Evolutionary conservation across 768 basidiomycete species (phyloP), one percentile per base, ranked within the genome.

Genomic region (Tephrocybe sp.): DNA sequence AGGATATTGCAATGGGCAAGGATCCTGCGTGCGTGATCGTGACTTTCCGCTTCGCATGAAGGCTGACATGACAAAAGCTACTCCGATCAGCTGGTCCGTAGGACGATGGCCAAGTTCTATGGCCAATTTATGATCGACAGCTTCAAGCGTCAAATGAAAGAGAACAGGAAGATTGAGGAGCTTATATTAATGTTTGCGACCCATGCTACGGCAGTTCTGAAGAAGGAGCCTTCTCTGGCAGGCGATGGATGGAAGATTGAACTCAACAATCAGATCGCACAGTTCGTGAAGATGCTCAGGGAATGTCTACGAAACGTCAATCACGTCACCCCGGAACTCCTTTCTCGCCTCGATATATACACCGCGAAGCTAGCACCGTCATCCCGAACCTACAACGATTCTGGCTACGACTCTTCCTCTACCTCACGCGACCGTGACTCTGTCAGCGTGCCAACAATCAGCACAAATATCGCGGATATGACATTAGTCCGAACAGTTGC

Each of bases 141-240:
- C 31, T 96, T 97, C 74, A 84, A 88, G 49, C 79, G 83, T 28
- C 89, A 94, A 60, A 88, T 98, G 83, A 92, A 92, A 68, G 95
- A 98, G 66, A 95, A 92, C 65, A 81, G 97, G 38, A 97, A 96
- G 72, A 91, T 98, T 31, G 97, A 99, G 70, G 94, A 98, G 55
- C 86, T 99, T 47, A 96, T 99, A 51, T 77, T 99, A 44, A 89
- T 90, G 79, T 98, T 98, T 61, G 95, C 95, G 9, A 90, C 94
- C 1, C 86, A 92, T 44, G 90, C 96, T 3, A 92, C 91, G 2
- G 78, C 82, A 22, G 83, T 91, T 8, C 78, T 98, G 52, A 89
- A 86, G 78, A 97, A 97, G 69, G 92, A 95, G 56, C 89, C 89
- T 0, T 78, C 88, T 2, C 72, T 94, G 1, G 79, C 78, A 13